These are phyloP conservation scores for Penicillium sumatraense DNA, from an alignment of 2,329 filamentous ascomycete genomes.

Conservation along the genomic window DNA sequence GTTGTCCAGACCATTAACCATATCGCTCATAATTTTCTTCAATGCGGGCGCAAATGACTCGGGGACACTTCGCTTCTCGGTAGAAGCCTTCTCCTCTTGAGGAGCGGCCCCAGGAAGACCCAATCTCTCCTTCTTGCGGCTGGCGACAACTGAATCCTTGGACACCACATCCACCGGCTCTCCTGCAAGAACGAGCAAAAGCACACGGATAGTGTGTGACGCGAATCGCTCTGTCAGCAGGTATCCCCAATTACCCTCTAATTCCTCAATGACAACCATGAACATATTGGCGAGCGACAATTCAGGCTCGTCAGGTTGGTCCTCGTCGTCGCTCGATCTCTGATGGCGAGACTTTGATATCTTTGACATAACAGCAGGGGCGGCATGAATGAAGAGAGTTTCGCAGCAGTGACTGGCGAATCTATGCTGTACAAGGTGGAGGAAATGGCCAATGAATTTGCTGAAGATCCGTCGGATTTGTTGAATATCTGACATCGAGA, in stretches of 20 bases:
- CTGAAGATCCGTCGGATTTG: constrained; percentile 89
- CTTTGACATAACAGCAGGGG: constrained; percentile 77
- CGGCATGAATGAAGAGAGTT: constrained; percentile 83
- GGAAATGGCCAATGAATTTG: constrained; percentile 83
- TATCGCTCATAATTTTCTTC: constrained; percentile 80
- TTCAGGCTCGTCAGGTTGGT: constrained; percentile 48
- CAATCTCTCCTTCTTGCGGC: constrained; percentile 89
- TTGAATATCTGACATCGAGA: constrained; percentile 74
- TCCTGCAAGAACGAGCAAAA: constrained; percentile 84
- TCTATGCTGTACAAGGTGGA: constrained; percentile 88
- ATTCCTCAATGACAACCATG: constrained; percentile 79
- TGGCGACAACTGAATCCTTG: constrained; percentile 77
- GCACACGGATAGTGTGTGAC: constrained; percentile 84
- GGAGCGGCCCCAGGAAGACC: constrained; percentile 56
- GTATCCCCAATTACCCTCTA: constrained; percentile 82
- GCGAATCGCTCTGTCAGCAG: constrained; percentile 87
- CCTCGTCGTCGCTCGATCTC: constrained; percentile 43
- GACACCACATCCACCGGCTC: constrained; percentile 73
- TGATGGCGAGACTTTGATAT: constrained; percentile 54
- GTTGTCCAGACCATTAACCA: constrained; percentile 74
- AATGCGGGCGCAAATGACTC: constrained; percentile 76
- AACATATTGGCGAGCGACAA: constrained; percentile 83
- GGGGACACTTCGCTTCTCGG: constrained; percentile 66
- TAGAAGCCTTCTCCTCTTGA: constrained; percentile 48
- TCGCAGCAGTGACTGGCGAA: constrained; percentile 98